phyloP scores from a whole-genome alignment of 768 basidiomycete genomes.

The Tulasnella calospora region DNA sequence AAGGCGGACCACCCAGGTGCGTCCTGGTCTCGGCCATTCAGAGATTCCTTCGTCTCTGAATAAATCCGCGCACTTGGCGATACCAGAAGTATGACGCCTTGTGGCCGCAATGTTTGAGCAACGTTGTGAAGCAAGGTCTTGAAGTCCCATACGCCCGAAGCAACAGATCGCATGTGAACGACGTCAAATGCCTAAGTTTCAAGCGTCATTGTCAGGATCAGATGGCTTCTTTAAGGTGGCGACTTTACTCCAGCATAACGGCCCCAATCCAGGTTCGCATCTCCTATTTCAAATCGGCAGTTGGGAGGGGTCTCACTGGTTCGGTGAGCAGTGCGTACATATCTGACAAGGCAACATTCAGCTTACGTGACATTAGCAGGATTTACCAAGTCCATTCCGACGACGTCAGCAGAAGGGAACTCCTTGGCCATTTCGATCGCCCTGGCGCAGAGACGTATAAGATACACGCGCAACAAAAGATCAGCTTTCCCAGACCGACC shows the following conservation, averaged over 20 bases:
- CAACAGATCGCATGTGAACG: conserved; percentile 19
- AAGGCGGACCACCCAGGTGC: conserved; percentile 16
- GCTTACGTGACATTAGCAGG: background rate
- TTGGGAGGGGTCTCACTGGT: conserved; percentile 5
- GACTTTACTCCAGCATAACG: conserved; percentile 13
- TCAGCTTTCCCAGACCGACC: background rate
- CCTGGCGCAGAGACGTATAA: background rate
- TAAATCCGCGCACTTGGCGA: background rate
- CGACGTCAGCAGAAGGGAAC: conserved; percentile 10
- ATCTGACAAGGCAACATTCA: background rate
- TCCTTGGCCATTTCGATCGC: conserved; percentile 17
- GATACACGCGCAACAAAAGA: background rate
- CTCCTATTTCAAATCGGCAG: conserved; percentile 21
- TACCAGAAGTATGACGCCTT: conserved; percentile 17
- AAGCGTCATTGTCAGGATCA: background rate
- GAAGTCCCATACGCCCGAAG: conserved; percentile 9
- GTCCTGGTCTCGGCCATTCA: background rate
- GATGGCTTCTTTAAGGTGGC: too few species aligned
- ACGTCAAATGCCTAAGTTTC: conserved; percentile 3
- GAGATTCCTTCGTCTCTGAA: background rate
- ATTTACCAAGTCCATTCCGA: conserved; percentile 7
- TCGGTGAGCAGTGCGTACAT: background rate
- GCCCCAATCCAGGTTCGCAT: conserved; percentile 4
- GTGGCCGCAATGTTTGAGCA: conserved; percentile 18
- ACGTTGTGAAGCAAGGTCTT: background rate